Evolutionary conservation across 768 basidiomycete species (phyloP).

Genomic region (Ramaria rubella): DNA sequence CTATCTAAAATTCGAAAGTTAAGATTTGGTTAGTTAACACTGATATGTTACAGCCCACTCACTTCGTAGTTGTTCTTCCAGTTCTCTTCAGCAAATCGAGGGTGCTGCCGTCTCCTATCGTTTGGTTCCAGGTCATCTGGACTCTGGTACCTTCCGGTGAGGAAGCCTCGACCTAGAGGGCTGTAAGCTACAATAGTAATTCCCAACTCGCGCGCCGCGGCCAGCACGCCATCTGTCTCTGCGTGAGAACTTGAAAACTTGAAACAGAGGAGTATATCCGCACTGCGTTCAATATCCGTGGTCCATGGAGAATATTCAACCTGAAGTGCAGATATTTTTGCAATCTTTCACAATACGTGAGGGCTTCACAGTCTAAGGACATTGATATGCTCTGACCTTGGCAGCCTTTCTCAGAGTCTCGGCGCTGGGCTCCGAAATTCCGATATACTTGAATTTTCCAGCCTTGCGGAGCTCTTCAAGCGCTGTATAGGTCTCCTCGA

Average conservation of each 20-base stretch:
- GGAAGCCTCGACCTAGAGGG: slow-evolving; percentile 28
- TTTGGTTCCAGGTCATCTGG: slow-evolving; percentile 34
- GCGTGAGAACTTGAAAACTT: neutral
- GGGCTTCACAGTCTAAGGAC: neutral
- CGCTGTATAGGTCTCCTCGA: slow-evolving; percentile 10
- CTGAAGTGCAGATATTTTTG: slow-evolving; percentile 11
- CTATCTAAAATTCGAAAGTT: neutral
- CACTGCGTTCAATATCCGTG: slow-evolving; percentile 11
- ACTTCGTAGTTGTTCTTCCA: neutral
- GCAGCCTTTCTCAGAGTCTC: slow-evolving; percentile 8
- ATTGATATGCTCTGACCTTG: neutral
- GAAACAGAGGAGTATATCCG: neutral
- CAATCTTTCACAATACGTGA: neutral
- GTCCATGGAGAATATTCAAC: slow-evolving; percentile 12
- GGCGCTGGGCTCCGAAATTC: slow-evolving; percentile 24
- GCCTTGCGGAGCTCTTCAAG: slow-evolving; percentile 15
- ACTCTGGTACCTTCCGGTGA: slow-evolving; percentile 25
- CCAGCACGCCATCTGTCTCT: slow-evolving; percentile 9
- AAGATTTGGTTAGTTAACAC: neutral
- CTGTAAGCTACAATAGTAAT: slow-evolving; percentile 37
- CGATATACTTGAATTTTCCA: slow-evolving; percentile 33
- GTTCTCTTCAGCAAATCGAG: slow-evolving; percentile 2
- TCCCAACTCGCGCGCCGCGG: slow-evolving; percentile 34
- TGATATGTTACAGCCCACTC: neutral
- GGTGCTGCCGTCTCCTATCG: slow-evolving; percentile 28